phyloP scores from a whole-genome alignment of 1,139 yeast species.

The Kodamaea sp. region DNA sequence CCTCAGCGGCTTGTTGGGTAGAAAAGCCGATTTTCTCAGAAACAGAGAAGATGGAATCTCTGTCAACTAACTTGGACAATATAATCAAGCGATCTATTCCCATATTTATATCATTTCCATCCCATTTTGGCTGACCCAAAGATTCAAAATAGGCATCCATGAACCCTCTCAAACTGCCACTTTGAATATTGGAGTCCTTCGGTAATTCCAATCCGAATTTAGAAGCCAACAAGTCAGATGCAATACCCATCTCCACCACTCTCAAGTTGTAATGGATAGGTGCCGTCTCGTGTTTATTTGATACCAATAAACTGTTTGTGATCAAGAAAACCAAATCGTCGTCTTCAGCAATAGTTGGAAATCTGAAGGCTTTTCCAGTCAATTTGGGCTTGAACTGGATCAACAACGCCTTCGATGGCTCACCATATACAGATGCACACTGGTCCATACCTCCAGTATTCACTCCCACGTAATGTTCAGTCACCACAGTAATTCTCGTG shows the following conservation, averaged over 20 bases:
- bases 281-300: constrained; percentile 71
- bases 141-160: constrained; percentile 51
- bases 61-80: constrained; percentile 46
- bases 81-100: constrained; percentile 42
- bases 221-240: constrained; percentile 58
- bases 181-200: constrained; percentile 55
- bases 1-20: constrained; percentile 49
- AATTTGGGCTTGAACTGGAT: constrained; percentile 65
- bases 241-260: constrained; percentile 68
- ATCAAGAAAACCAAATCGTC: constrained; percentile 53
- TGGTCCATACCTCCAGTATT: constrained; percentile 83
- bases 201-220: constrained; percentile 44
- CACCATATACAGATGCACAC: constrained; percentile 72
- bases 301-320: constrained; percentile 61
- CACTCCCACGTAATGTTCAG: constrained; percentile 74
- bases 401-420: constrained; percentile 56
- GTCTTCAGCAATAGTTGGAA: constrained; percentile 47
- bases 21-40: constrained; percentile 49
- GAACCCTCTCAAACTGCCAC: constrained; percentile 69
- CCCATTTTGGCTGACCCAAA: constrained; percentile 42
- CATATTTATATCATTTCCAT: constrained; percentile 46
- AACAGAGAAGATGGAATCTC: constrained; percentile 26
- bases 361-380: constrained; percentile 54
- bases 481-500: constrained; percentile 62
- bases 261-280: constrained; percentile 69